Percentiles rank a stretch among this genome's conserved stretches.
Conservation (phyloP, 140 eudicot genomes). For the Anethum foeniculum region DNA sequence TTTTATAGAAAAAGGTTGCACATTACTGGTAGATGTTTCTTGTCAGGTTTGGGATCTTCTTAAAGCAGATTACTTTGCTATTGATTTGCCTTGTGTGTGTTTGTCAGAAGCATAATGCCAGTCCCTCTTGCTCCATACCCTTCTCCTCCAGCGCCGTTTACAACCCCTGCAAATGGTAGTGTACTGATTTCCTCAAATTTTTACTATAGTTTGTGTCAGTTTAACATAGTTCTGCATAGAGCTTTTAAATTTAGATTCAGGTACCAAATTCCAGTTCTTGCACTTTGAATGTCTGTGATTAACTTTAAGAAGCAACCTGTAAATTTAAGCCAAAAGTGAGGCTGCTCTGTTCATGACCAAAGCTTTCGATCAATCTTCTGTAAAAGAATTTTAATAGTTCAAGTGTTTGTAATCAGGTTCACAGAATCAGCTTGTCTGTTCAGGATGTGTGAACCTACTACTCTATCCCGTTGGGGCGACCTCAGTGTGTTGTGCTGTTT, state of each 20-base stretch:
- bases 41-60: conserved; percentile 13
- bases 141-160: conserved; percentile 21
- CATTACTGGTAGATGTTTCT: background rate
- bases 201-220: no score
- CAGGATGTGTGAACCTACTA: conserved; percentile 68
- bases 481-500: conserved; percentile 75
- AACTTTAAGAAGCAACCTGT: background rate
- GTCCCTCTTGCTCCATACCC: conserved; percentile 54
- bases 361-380: conserved; percentile 4
- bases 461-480: conserved; percentile 78
- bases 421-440: conserved; percentile 76
- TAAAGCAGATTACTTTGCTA: background rate
- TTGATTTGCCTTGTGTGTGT: background rate
- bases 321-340: background rate
- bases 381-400: background rate
- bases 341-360: conserved; percentile 13
- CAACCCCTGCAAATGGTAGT: conserved; percentile 35
- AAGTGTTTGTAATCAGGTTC: conserved; percentile 30
- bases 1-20: conserved; percentile 5
- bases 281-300: background rate
- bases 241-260: background rate
- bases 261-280: background rate
- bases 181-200: background rate
- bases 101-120: conserved; percentile 25
- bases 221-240: background rate